Evolutionary conservation across 78 protist species (phyloP).

Genomic region (Acrasis kona): DNA sequence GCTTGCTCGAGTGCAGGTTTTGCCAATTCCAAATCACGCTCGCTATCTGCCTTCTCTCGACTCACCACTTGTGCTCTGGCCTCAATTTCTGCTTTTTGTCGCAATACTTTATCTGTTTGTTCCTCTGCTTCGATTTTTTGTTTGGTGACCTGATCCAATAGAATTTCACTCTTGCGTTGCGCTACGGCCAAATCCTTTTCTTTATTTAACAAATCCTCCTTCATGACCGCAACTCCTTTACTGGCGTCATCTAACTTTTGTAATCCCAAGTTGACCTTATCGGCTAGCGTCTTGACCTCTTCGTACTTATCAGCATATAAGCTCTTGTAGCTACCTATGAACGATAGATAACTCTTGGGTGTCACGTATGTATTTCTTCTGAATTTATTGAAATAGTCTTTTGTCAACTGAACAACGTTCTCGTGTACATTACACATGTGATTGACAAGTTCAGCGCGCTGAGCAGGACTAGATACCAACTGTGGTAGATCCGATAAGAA

Average conservation of each 20-base stretch:
- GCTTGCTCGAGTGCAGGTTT: conserved; percentile 60
- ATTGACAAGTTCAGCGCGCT: too few species aligned
- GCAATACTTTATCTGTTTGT: conserved; percentile 35
- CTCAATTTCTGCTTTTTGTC: conserved; percentile 38
- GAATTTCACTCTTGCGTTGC: conserved; percentile 24
- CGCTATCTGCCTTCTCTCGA: conserved; percentile 51
- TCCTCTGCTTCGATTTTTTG: conserved; percentile 47
- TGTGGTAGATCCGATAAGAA: background rate
- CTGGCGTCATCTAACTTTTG: conserved; percentile 61
- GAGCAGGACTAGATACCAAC: too few species aligned
- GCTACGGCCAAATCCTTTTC: conserved; percentile 56
- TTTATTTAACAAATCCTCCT: conserved; percentile 50
- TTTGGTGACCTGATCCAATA: conserved; percentile 40
- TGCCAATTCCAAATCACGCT: conserved; percentile 52
- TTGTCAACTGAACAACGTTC: conserved; percentile 12
- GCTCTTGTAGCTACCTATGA: conserved; percentile 43
- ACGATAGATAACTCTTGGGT: conserved; percentile 78
- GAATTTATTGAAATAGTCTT: conserved; percentile 52
- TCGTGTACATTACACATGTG: conserved; percentile 22
- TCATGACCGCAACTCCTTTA: conserved; percentile 39
- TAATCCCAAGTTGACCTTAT: conserved; percentile 55
- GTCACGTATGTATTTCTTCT: conserved; percentile 65
- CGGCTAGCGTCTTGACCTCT: conserved; percentile 27
- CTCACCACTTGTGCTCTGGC: conserved; percentile 41
- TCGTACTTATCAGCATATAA: conserved; percentile 45